These are phyloP conservation scores for Trichoderma simmonsii DNA, from an alignment of 2,329 filamentous ascomycete species.

Conservation along the genomic window DNA sequence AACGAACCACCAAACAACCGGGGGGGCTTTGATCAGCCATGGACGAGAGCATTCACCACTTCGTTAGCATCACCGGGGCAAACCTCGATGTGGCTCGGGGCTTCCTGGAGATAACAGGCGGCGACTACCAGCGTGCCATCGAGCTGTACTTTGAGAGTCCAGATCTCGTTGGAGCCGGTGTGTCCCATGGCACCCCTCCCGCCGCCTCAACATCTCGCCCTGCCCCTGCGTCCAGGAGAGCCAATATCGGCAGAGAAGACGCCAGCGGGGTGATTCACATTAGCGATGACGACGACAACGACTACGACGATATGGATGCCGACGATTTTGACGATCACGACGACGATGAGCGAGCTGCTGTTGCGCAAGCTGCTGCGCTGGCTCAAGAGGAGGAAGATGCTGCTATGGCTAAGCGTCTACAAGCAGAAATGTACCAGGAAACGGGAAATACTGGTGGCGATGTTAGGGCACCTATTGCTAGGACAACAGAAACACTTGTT, in stretches of 20 bases:
- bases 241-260: constrained; percentile 34
- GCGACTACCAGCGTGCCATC: constrained; percentile 80
- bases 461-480: constrained; percentile 84
- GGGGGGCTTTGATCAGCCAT: constrained; percentile 38
- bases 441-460: constrained; percentile 50
- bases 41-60: constrained; percentile 73
- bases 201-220: constrained; percentile 30
- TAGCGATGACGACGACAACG: constrained; percentile 71
- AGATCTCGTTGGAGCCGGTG: constrained; percentile 52
- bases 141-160: constrained; percentile 88
- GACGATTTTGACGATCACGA: constrained; percentile 41
- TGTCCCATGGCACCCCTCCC: constrained; percentile 24
- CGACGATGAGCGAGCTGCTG: constrained; percentile 38
- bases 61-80: constrained; percentile 77
- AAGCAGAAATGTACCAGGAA: constrained; percentile 82
- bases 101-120: constrained; percentile 81
- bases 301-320: constrained; percentile 51
- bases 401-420: constrained; percentile 84
- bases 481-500: constrained; percentile 87
- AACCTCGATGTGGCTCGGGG: constrained; percentile 70
- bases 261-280: constrained; percentile 59
- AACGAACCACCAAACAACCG: neutral
- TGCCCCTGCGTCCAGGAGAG: constrained; percentile 25
- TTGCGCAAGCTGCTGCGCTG: constrained; percentile 39
- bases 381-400: constrained; percentile 81